phyloP scores from a whole-genome alignment of 371 early-diverging fungal species.

The Rhizomucor pusillus region DNA sequence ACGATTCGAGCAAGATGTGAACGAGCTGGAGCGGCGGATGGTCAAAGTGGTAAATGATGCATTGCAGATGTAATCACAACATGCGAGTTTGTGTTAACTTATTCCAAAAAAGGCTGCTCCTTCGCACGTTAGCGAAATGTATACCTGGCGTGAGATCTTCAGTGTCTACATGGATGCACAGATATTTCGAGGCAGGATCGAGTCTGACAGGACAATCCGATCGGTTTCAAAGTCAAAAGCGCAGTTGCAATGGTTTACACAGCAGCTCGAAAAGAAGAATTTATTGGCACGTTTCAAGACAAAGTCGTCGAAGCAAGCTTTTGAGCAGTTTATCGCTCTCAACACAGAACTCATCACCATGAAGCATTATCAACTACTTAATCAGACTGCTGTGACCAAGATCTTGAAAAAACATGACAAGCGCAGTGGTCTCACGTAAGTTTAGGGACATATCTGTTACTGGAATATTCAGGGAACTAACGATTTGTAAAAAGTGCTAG shows the following conservation, averaged over 20 bases:
- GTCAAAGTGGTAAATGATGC: slow-evolving; percentile 39
- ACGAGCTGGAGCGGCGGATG: slow-evolving; percentile 45
- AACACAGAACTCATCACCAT: slow-evolving; percentile 68
- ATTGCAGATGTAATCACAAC: background rate
- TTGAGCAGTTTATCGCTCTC: slow-evolving; percentile 60
- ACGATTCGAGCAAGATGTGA: slow-evolving; percentile 45
- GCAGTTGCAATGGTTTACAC: slow-evolving; percentile 61
- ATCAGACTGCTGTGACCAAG: slow-evolving; percentile 77
- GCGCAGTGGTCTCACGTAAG: slow-evolving; percentile 64
- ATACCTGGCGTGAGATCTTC: slow-evolving; percentile 72
- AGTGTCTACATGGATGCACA: slow-evolving; percentile 68
- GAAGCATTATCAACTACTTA: slow-evolving; percentile 70
- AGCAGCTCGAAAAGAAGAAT: slow-evolving; percentile 39
- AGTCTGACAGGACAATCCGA: slow-evolving; percentile 43
- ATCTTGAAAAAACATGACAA: slow-evolving; percentile 87
- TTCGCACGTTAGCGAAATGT: slow-evolving; percentile 64
- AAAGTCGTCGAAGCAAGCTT: slow-evolving; percentile 43
- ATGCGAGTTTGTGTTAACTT: background rate
- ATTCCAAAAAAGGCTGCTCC: slow-evolving; percentile 47
- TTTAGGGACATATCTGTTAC: background rate
- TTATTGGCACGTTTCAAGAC: slow-evolving; percentile 35
- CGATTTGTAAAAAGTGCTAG: slow-evolving; percentile 21
- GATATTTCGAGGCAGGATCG: slow-evolving; percentile 58
- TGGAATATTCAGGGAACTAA: background rate
- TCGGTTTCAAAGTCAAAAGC: slow-evolving; percentile 52